These are phyloP conservation scores for Saccharomycopsis fodiens DNA, from an alignment of 805 yeast genomes.

Conservation along the genomic window DNA sequence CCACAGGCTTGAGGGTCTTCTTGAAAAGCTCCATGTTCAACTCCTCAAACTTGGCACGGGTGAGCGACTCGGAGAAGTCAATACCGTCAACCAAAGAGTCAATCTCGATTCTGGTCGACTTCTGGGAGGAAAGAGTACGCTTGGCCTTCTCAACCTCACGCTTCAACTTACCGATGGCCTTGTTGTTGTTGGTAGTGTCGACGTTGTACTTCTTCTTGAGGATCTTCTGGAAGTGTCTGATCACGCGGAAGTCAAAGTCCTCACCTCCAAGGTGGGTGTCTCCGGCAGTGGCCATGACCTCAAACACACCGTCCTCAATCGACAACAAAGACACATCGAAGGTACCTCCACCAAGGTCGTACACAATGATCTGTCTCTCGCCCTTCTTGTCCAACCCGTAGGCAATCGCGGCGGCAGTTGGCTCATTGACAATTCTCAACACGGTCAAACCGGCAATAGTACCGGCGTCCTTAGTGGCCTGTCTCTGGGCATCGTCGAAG, in stretches of 20 bases:
- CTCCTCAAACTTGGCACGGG: conserved; percentile 98
- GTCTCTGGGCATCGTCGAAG: conserved; percentile 91
- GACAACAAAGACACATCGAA: conserved; percentile 85
- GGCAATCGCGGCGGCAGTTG: conserved; percentile 97
- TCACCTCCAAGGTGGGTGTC: conserved; percentile 98
- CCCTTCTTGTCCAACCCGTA: conserved; percentile 80
- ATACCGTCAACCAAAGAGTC: conserved; percentile 92
- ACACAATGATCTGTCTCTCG: conserved; percentile 85
- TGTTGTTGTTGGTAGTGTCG: conserved; percentile 65
- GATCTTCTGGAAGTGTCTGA: conserved; percentile 75
- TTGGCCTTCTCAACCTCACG: conserved; percentile 70
- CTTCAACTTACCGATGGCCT: conserved; percentile 31
- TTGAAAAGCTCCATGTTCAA: conserved; percentile 87
- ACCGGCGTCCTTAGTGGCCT: conserved; percentile 92
- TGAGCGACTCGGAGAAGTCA: conserved; percentile 89
- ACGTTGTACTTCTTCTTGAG: conserved; percentile 90
- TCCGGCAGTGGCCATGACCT: conserved; percentile 91
- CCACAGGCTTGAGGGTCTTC: conserved; percentile 93
- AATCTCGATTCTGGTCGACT: conserved; percentile 92
- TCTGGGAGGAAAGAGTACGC: conserved; percentile 91
- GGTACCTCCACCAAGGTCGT: conserved; percentile 97
- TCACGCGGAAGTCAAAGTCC: conserved; percentile 87
- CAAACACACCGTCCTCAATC: conserved; percentile 87
- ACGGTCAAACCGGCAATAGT: conserved; percentile 85
- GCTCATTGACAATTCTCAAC: conserved; percentile 85